These are phyloP conservation scores for Trichoderma atroviride DNA, from an alignment of 2,329 filamentous ascomycete genomes.

Conservation along the genomic window DNA sequence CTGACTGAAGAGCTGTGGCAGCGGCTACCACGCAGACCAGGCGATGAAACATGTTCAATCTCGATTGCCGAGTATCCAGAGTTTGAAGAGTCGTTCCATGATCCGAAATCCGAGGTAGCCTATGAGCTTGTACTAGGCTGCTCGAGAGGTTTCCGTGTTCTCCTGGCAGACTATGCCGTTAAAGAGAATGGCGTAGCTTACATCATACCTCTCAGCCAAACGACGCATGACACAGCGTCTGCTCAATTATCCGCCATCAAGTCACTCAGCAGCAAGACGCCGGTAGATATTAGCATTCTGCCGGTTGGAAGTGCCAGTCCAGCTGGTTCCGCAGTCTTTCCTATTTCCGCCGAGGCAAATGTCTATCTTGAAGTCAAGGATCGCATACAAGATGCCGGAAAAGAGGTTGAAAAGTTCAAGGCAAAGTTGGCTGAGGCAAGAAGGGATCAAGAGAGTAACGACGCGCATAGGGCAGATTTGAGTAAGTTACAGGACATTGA, in stretches of 20 bases:
- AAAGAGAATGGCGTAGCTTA: slow-evolving; percentile 55
- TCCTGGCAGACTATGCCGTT: slow-evolving; percentile 68
- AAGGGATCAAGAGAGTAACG: not conserved
- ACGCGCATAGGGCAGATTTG: not conserved
- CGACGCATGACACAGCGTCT: slow-evolving; percentile 60
- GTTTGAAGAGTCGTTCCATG: slow-evolving; percentile 60
- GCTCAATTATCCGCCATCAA: slow-evolving; percentile 67
- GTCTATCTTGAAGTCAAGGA: slow-evolving; percentile 77
- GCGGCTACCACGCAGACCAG: slow-evolving; percentile 66
- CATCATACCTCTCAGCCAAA: slow-evolving; percentile 65
- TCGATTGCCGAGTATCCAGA: slow-evolving; percentile 67
- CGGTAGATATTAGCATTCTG: slow-evolving; percentile 63
- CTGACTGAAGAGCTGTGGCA: slow-evolving; percentile 76
- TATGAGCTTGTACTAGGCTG: slow-evolving; percentile 71
- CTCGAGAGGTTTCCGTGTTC: slow-evolving; percentile 66
- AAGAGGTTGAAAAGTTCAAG: not conserved
- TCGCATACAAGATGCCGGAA: slow-evolving; percentile 49
- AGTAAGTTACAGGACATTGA: not conserved
- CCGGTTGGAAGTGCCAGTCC: slow-evolving; percentile 56
- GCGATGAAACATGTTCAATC: slow-evolving; percentile 66
- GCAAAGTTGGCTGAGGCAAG: not conserved
- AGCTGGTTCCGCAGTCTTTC: slow-evolving; percentile 70
- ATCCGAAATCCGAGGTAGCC: slow-evolving; percentile 63
- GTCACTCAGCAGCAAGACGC: slow-evolving; percentile 69
- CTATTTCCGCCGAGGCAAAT: slow-evolving; percentile 67